phyloP scores from a whole-genome alignment of 345 rosid species.

The Capsella bursapastoris region DNA sequence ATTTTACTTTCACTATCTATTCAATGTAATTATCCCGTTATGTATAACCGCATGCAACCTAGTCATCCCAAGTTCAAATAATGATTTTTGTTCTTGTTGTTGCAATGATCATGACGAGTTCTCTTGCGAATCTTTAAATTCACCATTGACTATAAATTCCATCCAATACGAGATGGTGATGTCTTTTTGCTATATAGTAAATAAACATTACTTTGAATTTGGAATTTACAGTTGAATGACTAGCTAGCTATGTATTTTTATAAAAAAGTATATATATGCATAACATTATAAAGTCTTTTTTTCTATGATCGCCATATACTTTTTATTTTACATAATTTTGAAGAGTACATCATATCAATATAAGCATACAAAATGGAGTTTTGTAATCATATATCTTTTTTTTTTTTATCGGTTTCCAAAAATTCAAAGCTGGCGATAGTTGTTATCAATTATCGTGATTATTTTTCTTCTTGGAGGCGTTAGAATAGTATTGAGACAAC shows the following conservation, averaged over 20 bases:
- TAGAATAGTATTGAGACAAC: conserved; percentile 23
- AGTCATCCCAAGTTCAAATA: conserved; percentile 31
- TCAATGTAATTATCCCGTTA: conserved; percentile 13
- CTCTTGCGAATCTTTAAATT: conserved; percentile 24
- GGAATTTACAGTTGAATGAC: not conserved
- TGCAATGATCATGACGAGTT: conserved; percentile 32
- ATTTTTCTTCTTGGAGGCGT: conserved; percentile 23
- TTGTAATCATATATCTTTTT: conserved; percentile 20
- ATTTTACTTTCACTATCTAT: conserved; percentile 28
- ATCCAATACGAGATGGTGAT: not conserved
- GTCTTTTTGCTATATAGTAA: conserved; percentile 3
- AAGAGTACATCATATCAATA: conserved; percentile 19
- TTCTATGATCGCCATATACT: not conserved
- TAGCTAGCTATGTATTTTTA: not conserved
- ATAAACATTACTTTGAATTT: not conserved
- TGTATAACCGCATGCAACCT: not conserved
- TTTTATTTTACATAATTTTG: not conserved
- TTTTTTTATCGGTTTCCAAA: conserved; percentile 31
- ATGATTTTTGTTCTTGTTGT: conserved; percentile 12
- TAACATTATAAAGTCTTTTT: conserved; percentile 5
- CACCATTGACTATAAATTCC: not conserved
- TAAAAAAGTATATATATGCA: not conserved
- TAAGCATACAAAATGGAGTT: conserved; percentile 18
- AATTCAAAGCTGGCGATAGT: conserved; percentile 41
- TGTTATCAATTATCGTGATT: conserved; percentile 35